Percentiles rank a stretch among this genome's conserved stretches.
phyloP scores from a whole-genome alignment of 805 yeast genomes.

The Saccharomyces mikatae region DNA sequence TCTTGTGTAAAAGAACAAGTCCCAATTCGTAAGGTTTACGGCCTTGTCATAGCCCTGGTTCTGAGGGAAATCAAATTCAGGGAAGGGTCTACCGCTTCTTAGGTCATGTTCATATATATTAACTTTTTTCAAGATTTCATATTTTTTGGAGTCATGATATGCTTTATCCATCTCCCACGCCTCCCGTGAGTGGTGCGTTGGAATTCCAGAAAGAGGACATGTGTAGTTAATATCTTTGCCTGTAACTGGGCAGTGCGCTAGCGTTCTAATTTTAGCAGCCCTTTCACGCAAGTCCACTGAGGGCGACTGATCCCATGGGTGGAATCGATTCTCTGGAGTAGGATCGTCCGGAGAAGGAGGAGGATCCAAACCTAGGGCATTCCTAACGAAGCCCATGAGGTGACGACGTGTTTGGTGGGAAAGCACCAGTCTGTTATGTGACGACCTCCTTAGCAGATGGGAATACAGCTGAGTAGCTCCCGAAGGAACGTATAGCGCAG shows the following conservation, averaged over 20 bases:
- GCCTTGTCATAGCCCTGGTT: constrained; percentile 65
- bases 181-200: constrained; percentile 84
- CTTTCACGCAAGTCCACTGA: constrained; percentile 78
- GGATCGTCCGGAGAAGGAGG: constrained; percentile 61
- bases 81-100: constrained; percentile 87
- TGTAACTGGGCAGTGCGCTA: constrained; percentile 88
- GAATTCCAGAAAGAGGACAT: constrained; percentile 92
- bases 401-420: neutral
- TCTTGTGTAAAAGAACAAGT: constrained; percentile 84
- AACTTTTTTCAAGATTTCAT: constrained; percentile 73
- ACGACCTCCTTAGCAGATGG: neutral
- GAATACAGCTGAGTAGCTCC: neutral
- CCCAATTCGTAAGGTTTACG: constrained; percentile 83
- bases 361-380: constrained; percentile 51
- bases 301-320: constrained; percentile 91
- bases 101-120: constrained; percentile 92
- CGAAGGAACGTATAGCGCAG: neutral
- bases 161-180: constrained; percentile 80
- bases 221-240: constrained; percentile 69
- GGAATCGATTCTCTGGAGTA: constrained; percentile 63
- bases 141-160: constrained; percentile 59
- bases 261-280: constrained; percentile 82
- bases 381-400: constrained; percentile 35
- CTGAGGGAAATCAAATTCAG: constrained; percentile 90
- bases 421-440: neutral